Evolutionary conservation across 2,329 filamentous ascomycete species (phyloP).

Genomic region (Cryphonectria parasitica): DNA sequence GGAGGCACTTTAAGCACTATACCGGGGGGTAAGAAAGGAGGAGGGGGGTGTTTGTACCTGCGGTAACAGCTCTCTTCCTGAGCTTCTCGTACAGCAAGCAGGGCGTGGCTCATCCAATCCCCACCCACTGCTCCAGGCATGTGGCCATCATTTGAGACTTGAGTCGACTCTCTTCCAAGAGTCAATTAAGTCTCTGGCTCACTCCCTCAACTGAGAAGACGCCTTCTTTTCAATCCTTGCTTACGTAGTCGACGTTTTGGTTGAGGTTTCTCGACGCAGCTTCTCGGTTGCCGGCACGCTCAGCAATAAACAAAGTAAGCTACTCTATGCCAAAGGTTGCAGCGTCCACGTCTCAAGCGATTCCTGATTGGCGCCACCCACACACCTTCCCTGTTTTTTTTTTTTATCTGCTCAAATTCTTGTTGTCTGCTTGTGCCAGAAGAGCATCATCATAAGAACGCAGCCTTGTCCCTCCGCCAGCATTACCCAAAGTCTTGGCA

Average conservation of each 20-base stretch:
- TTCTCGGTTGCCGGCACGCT: slow-evolving; percentile 12
- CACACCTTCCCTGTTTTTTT: not conserved
- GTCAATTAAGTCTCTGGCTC: not conserved
- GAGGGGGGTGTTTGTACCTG: not conserved
- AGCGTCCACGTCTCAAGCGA: not conserved
- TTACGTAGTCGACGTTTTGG: not conserved
- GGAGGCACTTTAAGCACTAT: not conserved
- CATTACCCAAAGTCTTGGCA: slow-evolving; percentile 14
- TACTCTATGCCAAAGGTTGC: not conserved
- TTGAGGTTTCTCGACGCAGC: not conserved
- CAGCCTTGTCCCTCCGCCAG: slow-evolving; percentile 4
- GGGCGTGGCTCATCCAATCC: not conserved
- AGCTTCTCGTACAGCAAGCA: not conserved
- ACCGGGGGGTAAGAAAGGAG: too few relatives aligned
- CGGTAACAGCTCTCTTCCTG: not conserved
- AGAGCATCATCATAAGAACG: not conserved
- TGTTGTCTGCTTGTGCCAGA: not conserved
- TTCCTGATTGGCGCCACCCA: slow-evolving; percentile 9
- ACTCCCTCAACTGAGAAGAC: not conserved
- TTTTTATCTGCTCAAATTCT: slow-evolving; percentile 1
- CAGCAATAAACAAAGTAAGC: not conserved
- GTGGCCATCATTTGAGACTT: not conserved
- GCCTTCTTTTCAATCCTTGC: not conserved
- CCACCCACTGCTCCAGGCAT: not conserved
- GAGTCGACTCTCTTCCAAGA: not conserved